Base-by-base conservation (phyloP, 805 yeast genomes). In the Saccharomycopsis sp. region DNA sequence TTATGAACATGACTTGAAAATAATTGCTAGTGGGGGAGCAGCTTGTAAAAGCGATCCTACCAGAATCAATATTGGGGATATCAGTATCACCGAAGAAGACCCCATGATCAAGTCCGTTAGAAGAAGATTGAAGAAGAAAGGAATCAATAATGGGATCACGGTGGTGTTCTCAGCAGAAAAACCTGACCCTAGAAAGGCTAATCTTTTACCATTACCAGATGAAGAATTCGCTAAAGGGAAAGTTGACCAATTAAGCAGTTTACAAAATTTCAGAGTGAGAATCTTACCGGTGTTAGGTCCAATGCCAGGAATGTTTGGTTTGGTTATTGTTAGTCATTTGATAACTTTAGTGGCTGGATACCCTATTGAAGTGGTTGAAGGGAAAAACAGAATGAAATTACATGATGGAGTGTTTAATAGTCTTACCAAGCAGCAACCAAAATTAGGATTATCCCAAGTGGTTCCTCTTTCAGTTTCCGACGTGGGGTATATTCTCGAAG, bases 31-130 rank as follows among this genome's bases (percentile, higher is more conserved):
- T 1, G 94, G 94, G 76, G 99, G 99, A 21, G 97, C 99, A 1
- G 95, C 96, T 3, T 81, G 95, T 51, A 92, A 92, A 58, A 80
- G 94, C 39, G 99, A 92, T 56, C 94, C 97, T 10, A 80, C 96
- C 2, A 69, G 97, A 53, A 74, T 92, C 42, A 83, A 86, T 55
- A 70, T 92, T 31, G 87, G 87, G 26, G 99, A 92, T 60, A 75
- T 92, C 40, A 78, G 94, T 26, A 74, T 72, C 39, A 84, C 98
- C 0, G 89, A 83, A 53, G 99, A 92, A 59, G 99, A 92, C 59
- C 92, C 96, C 5, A 66, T 92, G 44, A 84, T 96, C 12, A 73
- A 94, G 47, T 65, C 89, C 0, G 94, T 87, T 4, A 72, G 99
- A 56, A 72, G 95, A 51, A 72, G 87, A 52, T 69, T 92, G 51